These are phyloP conservation scores for Leonotis leonurus DNA, from an alignment of 257 asterid species.

Conservation along the genomic window DNA sequence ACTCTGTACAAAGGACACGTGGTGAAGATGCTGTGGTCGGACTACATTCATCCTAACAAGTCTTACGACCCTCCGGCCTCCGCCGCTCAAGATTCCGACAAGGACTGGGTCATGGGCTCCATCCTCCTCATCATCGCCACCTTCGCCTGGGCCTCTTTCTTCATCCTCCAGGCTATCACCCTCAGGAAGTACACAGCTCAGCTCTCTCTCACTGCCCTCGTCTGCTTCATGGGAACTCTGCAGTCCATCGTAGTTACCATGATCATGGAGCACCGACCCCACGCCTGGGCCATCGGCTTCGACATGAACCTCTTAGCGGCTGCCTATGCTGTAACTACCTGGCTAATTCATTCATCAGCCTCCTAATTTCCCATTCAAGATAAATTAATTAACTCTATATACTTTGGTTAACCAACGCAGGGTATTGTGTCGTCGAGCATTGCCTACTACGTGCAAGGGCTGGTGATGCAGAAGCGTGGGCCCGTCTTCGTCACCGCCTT, in stretches of 20 bases:
- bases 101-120: constrained; percentile 82
- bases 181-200: constrained; percentile 67
- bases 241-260: constrained; percentile 78
- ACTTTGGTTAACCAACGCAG: no score
- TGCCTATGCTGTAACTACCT: constrained; percentile 95
- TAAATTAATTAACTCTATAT: no score
- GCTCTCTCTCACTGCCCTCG: constrained; percentile 61
- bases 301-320: constrained; percentile 90
- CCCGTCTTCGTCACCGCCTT: constrained; percentile 87
- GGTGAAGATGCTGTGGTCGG: constrained; percentile 60
- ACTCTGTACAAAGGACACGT: constrained; percentile 80
- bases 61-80: constrained; percentile 22
- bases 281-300: constrained; percentile 71
- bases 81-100: constrained; percentile 28
- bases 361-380: background rate
- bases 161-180: constrained; percentile 74
- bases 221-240: constrained; percentile 82
- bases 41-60: constrained; percentile 27
- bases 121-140: constrained; percentile 81
- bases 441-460: constrained; percentile 87
- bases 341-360: no score
- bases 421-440: constrained; percentile 85
- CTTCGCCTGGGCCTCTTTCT: constrained; percentile 87
- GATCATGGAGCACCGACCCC: constrained; percentile 65
- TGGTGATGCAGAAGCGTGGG: constrained; percentile 74